Evolutionary conservation across 768 basidiomycete genomes (phyloP).

Genomic region (Termitomyces bulborhizus): DNA sequence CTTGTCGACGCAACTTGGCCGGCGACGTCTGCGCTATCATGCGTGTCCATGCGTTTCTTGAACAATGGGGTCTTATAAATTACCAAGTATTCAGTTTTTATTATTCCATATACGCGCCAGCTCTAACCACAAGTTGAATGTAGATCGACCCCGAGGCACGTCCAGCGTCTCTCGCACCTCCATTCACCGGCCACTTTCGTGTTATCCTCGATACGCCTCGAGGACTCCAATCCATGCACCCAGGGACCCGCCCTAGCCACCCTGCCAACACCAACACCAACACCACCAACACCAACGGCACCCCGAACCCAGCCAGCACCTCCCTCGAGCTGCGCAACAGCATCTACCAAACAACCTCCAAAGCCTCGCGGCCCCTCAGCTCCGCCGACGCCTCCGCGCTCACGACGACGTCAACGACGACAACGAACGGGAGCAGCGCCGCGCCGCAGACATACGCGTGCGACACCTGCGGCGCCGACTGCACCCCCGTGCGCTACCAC

Average conservation of each 20-base stretch:
- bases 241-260: slow-evolving; percentile 58
- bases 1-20: slow-evolving; percentile 91
- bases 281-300: slow-evolving; percentile 32
- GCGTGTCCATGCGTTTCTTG: slow-evolving; percentile 97
- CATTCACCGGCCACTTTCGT: slow-evolving; percentile 98
- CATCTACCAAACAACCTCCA: slow-evolving; percentile 85
- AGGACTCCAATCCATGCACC: slow-evolving; percentile 90
- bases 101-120: neutral
- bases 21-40: slow-evolving; percentile 98
- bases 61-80: slow-evolving; percentile 98
- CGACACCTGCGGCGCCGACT: slow-evolving; percentile 94
- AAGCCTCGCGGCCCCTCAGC: slow-evolving; percentile 68
- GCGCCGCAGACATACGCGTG: slow-evolving; percentile 52
- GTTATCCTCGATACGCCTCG: slow-evolving; percentile 96
- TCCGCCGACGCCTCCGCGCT: slow-evolving; percentile 63
- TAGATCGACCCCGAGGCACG: slow-evolving; percentile 97
- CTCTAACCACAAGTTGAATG: neutral
- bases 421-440: slow-evolving; percentile 33
- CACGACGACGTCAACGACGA: slow-evolving; percentile 36
- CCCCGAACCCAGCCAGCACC: slow-evolving; percentile 34
- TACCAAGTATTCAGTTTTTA: slow-evolving; percentile 68
- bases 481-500: slow-evolving; percentile 84
- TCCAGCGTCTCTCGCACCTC: slow-evolving; percentile 90
- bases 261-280: slow-evolving; percentile 33
- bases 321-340: slow-evolving; percentile 83